Conservation (phyloP, 345 rosid genomes). For the Dipteronia sinensis region DNA sequence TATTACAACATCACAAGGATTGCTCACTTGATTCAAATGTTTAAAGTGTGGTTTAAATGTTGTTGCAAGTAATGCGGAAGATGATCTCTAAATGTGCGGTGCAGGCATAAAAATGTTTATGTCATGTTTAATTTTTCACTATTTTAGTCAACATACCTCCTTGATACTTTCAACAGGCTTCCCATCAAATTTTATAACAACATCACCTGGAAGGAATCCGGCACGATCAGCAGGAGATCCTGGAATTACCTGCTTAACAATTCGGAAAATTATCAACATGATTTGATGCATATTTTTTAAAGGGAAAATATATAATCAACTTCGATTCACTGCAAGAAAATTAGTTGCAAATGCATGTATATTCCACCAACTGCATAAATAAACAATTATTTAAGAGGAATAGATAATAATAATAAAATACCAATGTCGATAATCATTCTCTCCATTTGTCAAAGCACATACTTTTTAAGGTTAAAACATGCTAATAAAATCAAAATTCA, state of each 20-base stretch:
- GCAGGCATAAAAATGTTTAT: neutral
- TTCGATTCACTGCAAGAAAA: neutral
- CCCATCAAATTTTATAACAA: conserved; percentile 71
- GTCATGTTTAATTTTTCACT: neutral
- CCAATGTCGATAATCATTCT: neutral
- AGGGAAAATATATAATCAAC: neutral
- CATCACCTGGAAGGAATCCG: conserved; percentile 87
- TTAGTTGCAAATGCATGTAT: neutral
- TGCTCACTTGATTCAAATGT: neutral
- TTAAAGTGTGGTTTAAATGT: neutral
- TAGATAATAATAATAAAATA: neutral
- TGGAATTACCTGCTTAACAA: conserved; percentile 63
- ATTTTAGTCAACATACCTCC: conserved; percentile 48
- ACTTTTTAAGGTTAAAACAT: neutral
- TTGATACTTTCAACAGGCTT: conserved; percentile 72
- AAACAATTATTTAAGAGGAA: neutral
- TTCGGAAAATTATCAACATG: neutral
- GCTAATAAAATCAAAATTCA: neutral
- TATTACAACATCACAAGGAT: neutral
- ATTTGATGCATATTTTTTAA: neutral
- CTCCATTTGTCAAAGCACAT: neutral
- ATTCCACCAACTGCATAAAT: neutral
- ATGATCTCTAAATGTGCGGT: neutral
- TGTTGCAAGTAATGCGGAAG: neutral
- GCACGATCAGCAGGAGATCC: conserved; percentile 89